Evolutionary conservation across 345 rosid species (phyloP).

Genomic region (Salix udensis): DNA sequence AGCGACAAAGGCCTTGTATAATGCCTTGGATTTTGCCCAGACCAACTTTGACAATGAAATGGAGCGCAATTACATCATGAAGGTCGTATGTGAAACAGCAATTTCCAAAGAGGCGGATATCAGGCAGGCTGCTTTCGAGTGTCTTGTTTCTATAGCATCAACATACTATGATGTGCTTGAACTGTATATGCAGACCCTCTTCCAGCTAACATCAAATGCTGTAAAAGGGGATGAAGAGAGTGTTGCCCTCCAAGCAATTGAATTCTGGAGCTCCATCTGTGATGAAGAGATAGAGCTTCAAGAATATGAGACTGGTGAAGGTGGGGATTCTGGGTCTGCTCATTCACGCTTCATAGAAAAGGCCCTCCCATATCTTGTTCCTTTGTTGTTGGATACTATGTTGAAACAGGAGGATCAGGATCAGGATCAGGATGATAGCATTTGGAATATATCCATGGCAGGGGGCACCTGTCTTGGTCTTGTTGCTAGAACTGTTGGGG

Average conservation of each 20-base stretch:
- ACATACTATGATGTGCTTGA: constrained; percentile 77
- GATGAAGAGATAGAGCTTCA: constrained; percentile 95
- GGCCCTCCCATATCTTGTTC: constrained; percentile 72
- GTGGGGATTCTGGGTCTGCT: constrained; percentile 56
- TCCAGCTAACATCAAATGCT: constrained; percentile 82
- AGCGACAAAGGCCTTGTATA: constrained; percentile 71
- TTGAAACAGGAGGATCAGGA: constrained; percentile 92
- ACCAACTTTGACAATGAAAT: constrained; percentile 89
- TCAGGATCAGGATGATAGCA: constrained; percentile 75
- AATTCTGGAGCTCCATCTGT: constrained; percentile 97
- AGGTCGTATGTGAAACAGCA: constrained; percentile 86
- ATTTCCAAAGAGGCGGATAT: constrained; percentile 71
- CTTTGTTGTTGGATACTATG: constrained; percentile 75
- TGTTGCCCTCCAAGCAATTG: constrained; percentile 91
- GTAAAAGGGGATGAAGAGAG: constrained; percentile 83
- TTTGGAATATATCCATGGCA: constrained; percentile 95
- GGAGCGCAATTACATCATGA: constrained; percentile 93
- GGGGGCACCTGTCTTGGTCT: constrained; percentile 97
- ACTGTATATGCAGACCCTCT: constrained; percentile 82
- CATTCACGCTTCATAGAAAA: constrained; percentile 73
- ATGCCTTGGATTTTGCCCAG: constrained; percentile 90
- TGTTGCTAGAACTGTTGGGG: constrained; percentile 92
- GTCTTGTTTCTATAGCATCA: constrained; percentile 93
- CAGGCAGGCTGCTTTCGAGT: constrained; percentile 90
- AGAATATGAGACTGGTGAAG: constrained; percentile 63